phyloP scores from a whole-genome alignment of 371 early-diverging fungal species.

The Zychaea mexicana region DNA sequence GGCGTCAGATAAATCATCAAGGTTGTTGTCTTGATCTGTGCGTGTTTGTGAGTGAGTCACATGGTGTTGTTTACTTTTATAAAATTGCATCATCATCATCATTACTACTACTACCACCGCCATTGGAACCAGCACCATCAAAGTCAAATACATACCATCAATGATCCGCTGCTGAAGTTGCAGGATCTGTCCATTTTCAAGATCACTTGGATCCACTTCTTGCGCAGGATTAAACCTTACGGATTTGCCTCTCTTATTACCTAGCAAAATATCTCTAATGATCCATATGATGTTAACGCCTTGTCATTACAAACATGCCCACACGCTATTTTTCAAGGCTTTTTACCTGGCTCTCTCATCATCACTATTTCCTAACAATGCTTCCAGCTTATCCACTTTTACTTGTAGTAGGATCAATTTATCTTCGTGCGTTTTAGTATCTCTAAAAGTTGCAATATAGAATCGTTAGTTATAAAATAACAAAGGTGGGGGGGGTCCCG shows the following conservation, averaged over 20 bases:
- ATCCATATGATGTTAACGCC: neutral
- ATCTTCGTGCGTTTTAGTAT: slow-evolving; percentile 62
- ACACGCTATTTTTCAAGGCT: too few relatives aligned
- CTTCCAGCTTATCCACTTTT: slow-evolving; percentile 66
- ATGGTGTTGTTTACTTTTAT: too few relatives aligned
- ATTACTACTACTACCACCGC: too few relatives aligned
- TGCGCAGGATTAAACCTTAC: slow-evolving; percentile 45
- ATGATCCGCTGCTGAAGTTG: slow-evolving; percentile 79
- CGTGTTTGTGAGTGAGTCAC: too few relatives aligned
- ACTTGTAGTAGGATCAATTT: slow-evolving; percentile 60
- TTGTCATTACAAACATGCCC: too few relatives aligned
- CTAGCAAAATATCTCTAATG: slow-evolving; percentile 32
- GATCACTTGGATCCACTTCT: slow-evolving; percentile 47
- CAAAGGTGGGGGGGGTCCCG: neutral
- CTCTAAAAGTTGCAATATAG: too few relatives aligned
- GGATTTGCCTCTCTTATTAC: slow-evolving; percentile 31
- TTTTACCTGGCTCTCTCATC: slow-evolving; percentile 50
- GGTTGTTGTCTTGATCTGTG: slow-evolving; percentile 77
- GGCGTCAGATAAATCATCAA: slow-evolving; percentile 68
- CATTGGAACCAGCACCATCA: too few relatives aligned
- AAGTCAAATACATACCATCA: slow-evolving; percentile 50
- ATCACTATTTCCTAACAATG: slow-evolving; percentile 52
- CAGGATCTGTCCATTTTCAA: slow-evolving; percentile 65
- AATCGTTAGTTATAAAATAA: neutral
- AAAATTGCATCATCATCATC: too few relatives aligned